Conservation (phyloP, 129 eudicot species). For the Glebionis coronaria region DNA sequence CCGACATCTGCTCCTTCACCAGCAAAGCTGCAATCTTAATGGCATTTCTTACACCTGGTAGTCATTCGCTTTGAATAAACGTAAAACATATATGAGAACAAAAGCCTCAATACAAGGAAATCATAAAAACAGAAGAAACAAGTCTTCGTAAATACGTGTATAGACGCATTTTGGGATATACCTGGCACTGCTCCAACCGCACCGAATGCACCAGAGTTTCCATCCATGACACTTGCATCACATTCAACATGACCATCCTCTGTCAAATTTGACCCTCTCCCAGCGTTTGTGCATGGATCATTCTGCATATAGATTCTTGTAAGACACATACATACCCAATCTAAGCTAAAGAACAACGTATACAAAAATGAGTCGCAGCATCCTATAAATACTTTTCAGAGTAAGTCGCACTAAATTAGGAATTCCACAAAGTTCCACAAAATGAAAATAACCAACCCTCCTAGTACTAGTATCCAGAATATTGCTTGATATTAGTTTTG, state of each 20-base stretch:
- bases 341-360: background rate
- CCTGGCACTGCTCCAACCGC: slow-evolving; percentile 99
- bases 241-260: slow-evolving; percentile 94
- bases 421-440: background rate
- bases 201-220: slow-evolving; percentile 75
- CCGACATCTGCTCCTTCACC: slow-evolving; percentile 72
- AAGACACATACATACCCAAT: slow-evolving; percentile 1
- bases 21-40: slow-evolving; percentile 76
- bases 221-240: slow-evolving; percentile 97
- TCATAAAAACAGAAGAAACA: background rate
- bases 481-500: background rate
- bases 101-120: slow-evolving; percentile 10
- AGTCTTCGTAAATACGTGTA: background rate
- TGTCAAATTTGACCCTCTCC: slow-evolving; percentile 92
- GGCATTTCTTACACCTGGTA: slow-evolving; percentile 87
- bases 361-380: background rate
- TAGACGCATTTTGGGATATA: slow-evolving; percentile 23
- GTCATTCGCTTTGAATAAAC: slow-evolving; percentile 57
- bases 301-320: slow-evolving; percentile 45
- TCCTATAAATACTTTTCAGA: background rate
- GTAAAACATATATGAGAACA: slow-evolving; percentile 32
- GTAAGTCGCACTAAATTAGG: background rate
- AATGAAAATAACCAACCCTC: background rate
- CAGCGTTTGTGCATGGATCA: slow-evolving; percentile 94
- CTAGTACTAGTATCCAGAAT: slow-evolving; percentile 3